These are phyloP conservation scores for carrot (Daucus carota) DNA, from an alignment of 129 eudicot species.

Conservation along the genomic window DNA sequence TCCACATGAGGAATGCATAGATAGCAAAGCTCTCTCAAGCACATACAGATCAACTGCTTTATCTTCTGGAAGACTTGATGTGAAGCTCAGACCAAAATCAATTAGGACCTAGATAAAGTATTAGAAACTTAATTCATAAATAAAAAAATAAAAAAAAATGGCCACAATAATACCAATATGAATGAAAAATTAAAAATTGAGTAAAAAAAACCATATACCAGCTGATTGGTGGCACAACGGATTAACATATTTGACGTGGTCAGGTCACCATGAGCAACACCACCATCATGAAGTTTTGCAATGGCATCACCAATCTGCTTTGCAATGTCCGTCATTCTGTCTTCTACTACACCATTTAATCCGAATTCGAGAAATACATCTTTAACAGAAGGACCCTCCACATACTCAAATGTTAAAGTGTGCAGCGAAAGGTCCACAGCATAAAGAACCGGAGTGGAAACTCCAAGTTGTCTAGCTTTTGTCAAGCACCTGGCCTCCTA, in stretches of 20 bases:
- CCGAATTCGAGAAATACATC: slow-evolving; percentile 82
- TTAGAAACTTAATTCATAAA: background rate
- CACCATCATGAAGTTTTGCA: slow-evolving; percentile 92
- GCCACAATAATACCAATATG: background rate
- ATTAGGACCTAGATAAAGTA: slow-evolving; percentile 52
- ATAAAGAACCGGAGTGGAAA: slow-evolving; percentile 75
- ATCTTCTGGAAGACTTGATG: slow-evolving; percentile 93
- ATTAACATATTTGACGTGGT: slow-evolving; percentile 97
- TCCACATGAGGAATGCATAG: slow-evolving; percentile 98
- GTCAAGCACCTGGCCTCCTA: slow-evolving; percentile 98
- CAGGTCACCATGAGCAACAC: slow-evolving; percentile 86
- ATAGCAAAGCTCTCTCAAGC: slow-evolving; percentile 85
- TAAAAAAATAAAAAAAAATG: slow-evolving; percentile 8
- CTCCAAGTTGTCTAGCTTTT: slow-evolving; percentile 91
- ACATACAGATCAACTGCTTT: slow-evolving; percentile 97
- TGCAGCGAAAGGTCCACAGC: slow-evolving; percentile 65
- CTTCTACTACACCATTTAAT: slow-evolving; percentile 56
- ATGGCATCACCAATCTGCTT: slow-evolving; percentile 69
- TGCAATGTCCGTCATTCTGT: slow-evolving; percentile 68
- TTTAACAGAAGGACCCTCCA: slow-evolving; percentile 79
- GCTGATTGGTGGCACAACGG: slow-evolving; percentile 50
- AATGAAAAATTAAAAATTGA: background rate
- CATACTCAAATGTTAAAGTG: slow-evolving; percentile 68
- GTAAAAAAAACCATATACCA: slow-evolving; percentile 37
- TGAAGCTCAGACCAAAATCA: slow-evolving; percentile 90